Percentiles rank a stretch among this genome's conserved stretches.
Evolutionary conservation across 176 grass and related monocot species (phyloP).

Genomic region (sorghum (Sorghum bicolor)): DNA sequence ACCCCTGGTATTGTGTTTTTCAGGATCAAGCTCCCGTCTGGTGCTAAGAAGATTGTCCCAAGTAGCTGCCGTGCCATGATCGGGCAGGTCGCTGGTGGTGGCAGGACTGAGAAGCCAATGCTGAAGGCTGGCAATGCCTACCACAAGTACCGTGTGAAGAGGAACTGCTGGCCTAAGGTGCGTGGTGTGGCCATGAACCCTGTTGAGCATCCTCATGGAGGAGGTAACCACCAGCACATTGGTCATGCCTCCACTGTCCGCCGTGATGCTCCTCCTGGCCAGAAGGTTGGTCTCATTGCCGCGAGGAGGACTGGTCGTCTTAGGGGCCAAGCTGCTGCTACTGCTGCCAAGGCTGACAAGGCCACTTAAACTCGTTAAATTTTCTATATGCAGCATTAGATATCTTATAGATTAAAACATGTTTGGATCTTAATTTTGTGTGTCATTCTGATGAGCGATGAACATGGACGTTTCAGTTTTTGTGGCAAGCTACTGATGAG

Average conservation of each 20-base stretch:
- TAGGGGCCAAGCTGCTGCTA: conserved; percentile 56
- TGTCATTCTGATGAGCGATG: not conserved
- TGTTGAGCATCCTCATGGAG: conserved; percentile 92
- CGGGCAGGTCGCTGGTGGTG: conserved; percentile 83
- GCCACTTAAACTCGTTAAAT: not conserved
- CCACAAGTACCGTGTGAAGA: conserved; percentile 93
- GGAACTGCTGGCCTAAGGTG: conserved; percentile 97
- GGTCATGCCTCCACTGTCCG: conserved; percentile 91
- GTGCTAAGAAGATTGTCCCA: conserved; percentile 88
- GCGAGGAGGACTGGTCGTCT: conserved; percentile 94
- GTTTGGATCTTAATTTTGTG: not conserved
- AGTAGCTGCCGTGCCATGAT: conserved; percentile 88
- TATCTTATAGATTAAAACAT: not conserved
- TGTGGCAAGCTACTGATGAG: not conserved
- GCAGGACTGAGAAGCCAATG: conserved; percentile 87
- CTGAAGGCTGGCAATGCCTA: conserved; percentile 91
- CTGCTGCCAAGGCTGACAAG: not conserved
- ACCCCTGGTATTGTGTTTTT: not conserved
- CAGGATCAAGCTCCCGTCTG: conserved; percentile 93
- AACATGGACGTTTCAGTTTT: not conserved
- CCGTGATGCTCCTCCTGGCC: conserved; percentile 83
- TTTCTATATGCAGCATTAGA: not conserved
- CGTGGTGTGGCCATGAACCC: conserved; percentile 99
- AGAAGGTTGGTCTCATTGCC: conserved; percentile 93
- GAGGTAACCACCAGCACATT: conserved; percentile 99